A percentile compares a stretch with the other conserved stretches of the same genome.
Evolutionary conservation across 305 asterid species (phyloP).

Genomic region (Striga hermonthica): DNA sequence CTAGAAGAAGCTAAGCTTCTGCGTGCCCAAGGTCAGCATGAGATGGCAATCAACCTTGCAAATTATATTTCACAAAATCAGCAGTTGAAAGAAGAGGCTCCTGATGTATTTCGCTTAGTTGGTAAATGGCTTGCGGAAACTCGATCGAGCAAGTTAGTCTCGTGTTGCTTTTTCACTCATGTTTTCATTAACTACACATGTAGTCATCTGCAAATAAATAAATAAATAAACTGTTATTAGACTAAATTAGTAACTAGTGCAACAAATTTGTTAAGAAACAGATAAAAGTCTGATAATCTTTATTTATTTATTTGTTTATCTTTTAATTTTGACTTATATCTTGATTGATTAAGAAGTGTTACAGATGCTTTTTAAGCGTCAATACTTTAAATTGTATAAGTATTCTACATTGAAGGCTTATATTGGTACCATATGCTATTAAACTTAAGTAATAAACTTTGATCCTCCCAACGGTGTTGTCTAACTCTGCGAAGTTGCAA

Average conservation of each 20-base stretch:
- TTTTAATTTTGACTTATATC: too few relatives aligned
- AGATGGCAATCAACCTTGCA: conserved; percentile 93
- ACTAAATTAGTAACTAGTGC: neutral
- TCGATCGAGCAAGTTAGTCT: conserved; percentile 89
- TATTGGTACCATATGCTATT: neutral
- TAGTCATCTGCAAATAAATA: conserved; percentile 2
- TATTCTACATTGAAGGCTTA: neutral
- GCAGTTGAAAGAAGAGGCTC: conserved; percentile 54
- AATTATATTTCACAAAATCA: conserved; percentile 69
- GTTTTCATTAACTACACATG: conserved; percentile 12
- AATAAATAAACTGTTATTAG: neutral
- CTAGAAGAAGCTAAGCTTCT: conserved; percentile 97
- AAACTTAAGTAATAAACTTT: neutral
- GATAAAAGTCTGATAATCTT: too few relatives aligned
- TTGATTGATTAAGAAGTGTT: too few relatives aligned
- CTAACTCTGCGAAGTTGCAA: neutral
- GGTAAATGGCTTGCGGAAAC: conserved; percentile 98
- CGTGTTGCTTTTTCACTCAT: conserved; percentile 25
- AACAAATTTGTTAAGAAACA: neutral
- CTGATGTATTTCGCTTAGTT: conserved; percentile 85
- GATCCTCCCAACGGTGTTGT: neutral
- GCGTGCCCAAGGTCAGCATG: conserved; percentile 95
- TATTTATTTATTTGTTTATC: too few relatives aligned
- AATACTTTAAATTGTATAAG: too few relatives aligned
- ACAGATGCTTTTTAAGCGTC: too few relatives aligned